Evolutionary conservation across 2,329 filamentous ascomycete genomes (phyloP).

Genomic region (Botrytis byssoidea): DNA sequence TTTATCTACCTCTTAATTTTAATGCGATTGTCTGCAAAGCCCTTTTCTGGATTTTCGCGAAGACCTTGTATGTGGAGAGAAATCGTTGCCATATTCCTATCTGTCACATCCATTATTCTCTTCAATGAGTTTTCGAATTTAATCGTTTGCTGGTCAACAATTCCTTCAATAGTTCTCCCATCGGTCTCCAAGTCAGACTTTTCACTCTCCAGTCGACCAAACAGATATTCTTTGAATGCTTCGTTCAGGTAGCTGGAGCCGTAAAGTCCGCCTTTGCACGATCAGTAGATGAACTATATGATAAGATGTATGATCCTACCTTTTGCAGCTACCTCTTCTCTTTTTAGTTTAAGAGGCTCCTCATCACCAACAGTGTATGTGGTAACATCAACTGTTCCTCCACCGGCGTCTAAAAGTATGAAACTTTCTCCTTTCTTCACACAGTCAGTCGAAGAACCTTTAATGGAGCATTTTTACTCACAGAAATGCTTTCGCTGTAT

Average conservation of each 20-base stretch:
- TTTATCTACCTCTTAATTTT: background rate
- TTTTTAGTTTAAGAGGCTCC: constrained; percentile 29
- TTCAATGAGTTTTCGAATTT: constrained; percentile 25
- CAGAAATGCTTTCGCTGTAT: constrained; percentile 19
- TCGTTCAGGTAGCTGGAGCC: constrained; percentile 29
- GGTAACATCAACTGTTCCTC: constrained; percentile 35
- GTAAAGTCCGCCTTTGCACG: constrained; percentile 14
- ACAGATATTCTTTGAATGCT: constrained; percentile 21
- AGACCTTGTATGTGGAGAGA: background rate
- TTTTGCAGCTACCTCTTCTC: constrained; percentile 28
- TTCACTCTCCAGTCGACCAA: constrained; percentile 20
- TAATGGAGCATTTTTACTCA: background rate
- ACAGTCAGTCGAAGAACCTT: background rate
- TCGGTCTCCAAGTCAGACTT: constrained; percentile 19
- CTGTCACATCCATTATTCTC: constrained; percentile 7
- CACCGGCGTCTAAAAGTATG: constrained; percentile 33
- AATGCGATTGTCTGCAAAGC: background rate
- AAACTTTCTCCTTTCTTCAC: constrained; percentile 29
- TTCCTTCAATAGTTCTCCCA: constrained; percentile 18
- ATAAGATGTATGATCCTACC: constrained; percentile 19
- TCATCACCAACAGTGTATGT: constrained; percentile 31
- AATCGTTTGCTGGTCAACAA: constrained; percentile 20
- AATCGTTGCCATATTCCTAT: background rate
- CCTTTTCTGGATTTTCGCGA: background rate
- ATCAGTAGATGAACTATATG: background rate